These are phyloP conservation scores for Acacia concinna DNA, from an alignment of 331 rosid species.

Conservation along the genomic window DNA sequence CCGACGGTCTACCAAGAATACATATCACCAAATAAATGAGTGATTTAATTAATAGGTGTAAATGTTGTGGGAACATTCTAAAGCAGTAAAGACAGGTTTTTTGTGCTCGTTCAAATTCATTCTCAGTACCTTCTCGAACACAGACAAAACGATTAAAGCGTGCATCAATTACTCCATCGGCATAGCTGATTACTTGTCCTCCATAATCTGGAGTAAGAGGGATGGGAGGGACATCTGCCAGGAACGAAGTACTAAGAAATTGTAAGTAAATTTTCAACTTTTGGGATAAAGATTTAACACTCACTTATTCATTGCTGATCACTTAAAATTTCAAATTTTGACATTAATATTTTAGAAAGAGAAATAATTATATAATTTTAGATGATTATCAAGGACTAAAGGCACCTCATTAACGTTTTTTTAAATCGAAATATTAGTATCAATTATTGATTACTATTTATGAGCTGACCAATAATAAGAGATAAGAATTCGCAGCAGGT, in stretches of 20 bases:
- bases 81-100: not conserved
- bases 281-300: not conserved
- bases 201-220: conserved; percentile 85
- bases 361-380: not conserved
- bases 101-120: not conserved
- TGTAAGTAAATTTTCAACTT: not conserved
- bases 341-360: not conserved
- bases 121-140: conserved; percentile 71
- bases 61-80: not conserved
- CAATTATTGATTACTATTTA: not conserved
- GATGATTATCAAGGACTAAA: not conserved
- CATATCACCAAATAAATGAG: conserved; percentile 11
- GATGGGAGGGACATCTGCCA: conserved; percentile 60
- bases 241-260: not conserved
- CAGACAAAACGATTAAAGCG: conserved; percentile 72
- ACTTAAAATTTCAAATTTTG: not conserved
- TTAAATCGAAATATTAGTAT: not conserved
- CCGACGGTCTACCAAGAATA: conserved; percentile 62
- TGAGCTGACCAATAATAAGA: not conserved
- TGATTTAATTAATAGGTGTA: conserved; percentile 3
- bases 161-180: conserved; percentile 82
- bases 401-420: not conserved
- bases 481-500: too few relatives aligned
- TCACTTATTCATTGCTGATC: not conserved
- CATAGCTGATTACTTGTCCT: conserved; percentile 66